Base-by-base conservation (phyloP, 2,329 filamentous ascomycete genomes). In the Colletotrichum phormii region DNA sequence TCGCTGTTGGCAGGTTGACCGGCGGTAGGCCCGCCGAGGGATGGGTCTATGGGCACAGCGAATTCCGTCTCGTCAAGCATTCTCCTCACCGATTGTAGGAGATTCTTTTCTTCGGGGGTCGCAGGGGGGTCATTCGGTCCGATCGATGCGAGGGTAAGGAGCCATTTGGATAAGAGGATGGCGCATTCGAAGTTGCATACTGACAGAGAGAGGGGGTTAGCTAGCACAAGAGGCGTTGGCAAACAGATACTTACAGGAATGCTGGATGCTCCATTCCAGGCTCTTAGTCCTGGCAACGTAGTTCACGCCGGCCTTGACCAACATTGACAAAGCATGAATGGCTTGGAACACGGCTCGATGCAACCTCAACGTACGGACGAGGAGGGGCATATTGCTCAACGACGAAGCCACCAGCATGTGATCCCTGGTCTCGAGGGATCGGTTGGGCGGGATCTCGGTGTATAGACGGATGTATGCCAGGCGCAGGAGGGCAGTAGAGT, bases 291-390 rank as follows among this genome's bases (percentile, higher is more conserved):
- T 86, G 54, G 89, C 89, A 60, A 91, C 88, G 75, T 90, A 91
- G 75, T 89, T 90, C 24, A 91, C 89, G 0, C 89, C 89, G 15
- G 87, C 85, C 78, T 91, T 92, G 71, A 92, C 89, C 29, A 92
- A 83, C 84, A 93, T 90, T 4, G 90, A 91, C 46, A 94, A 82
- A 0, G 92, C 91, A 77, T 93, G 92, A 33, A 92, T 89, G 1
- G 91, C 90, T 76, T 94, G 92, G 33, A 92, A 87, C 0, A 93
- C 88, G 1, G 91, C 92, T 58, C 90, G 85, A 42, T 89, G 90
- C 29, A 93, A 85, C 37, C 89, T 88, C 24, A 87, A 83, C 65
- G 88, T 91, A 64, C 92, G 86, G 24, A 88, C 84, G 12, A 92
- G 85, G 31, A 88, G 83, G 0, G 90, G 89, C 22, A 89, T 89